A percentile compares a stretch with the other conserved stretches of the same genome.
phyloP scores from a whole-genome alignment of 75 land plant genomes.

The Sequoia sempervirens region DNA sequence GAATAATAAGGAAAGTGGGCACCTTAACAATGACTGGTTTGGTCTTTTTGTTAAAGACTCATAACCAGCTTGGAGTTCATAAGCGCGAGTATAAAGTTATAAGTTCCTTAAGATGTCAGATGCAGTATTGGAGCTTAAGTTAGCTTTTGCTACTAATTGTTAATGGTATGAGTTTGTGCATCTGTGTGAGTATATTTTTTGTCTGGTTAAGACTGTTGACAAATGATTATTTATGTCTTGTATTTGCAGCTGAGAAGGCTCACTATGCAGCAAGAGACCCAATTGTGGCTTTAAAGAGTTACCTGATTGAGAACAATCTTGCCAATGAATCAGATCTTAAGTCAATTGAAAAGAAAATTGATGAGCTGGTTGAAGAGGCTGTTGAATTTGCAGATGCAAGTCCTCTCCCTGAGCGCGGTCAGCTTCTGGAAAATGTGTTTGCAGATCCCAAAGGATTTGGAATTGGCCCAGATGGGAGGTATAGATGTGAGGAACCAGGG shows the following conservation, averaged over 20 bases:
- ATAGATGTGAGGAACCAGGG: constrained; percentile 94
- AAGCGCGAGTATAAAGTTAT: not conserved
- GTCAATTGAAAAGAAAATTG: constrained; percentile 81
- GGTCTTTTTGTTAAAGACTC: not conserved
- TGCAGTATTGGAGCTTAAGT: not conserved
- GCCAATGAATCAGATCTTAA: constrained; percentile 78
- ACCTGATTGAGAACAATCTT: constrained; percentile 70
- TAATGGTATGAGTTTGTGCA: too few species aligned
- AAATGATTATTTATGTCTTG: not conserved
- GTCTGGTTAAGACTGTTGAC: not conserved
- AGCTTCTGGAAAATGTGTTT: constrained; percentile 95
- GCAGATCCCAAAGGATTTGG: constrained; percentile 98
- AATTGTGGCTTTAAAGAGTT: constrained; percentile 75
- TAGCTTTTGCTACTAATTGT: not conserved
- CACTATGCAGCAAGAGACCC: constrained; percentile 92
- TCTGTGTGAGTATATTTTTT: too few species aligned
- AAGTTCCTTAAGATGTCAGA: not conserved
- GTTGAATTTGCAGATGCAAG: constrained; percentile 97
- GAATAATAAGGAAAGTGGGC: not conserved
- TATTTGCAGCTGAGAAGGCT: constrained; percentile 83
- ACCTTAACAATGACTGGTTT: not conserved
- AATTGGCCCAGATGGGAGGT: constrained; percentile 93
- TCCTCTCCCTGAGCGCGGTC: constrained; percentile 80
- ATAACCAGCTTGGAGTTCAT: not conserved
- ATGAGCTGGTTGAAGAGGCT: constrained; percentile 88